These are phyloP conservation scores for Agarophyton chilense DNA, from an alignment of 23 red algal species.

Conservation along the genomic window DNA sequence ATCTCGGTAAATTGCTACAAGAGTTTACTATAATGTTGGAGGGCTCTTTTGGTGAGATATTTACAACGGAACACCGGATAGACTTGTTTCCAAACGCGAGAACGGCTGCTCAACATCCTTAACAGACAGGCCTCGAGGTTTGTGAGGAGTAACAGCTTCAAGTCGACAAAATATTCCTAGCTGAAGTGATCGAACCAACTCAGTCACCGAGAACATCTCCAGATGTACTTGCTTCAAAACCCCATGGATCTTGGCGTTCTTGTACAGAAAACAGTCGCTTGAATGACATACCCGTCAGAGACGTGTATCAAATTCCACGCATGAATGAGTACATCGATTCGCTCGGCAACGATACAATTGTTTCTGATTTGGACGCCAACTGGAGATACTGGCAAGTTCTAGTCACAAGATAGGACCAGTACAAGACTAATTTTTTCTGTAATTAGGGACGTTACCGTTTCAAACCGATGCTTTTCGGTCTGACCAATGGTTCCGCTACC, in stretches of 20 bases:
- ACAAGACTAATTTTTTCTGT: slow-evolving; percentile 6
- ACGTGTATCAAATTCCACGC: not conserved
- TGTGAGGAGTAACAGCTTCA: not conserved
- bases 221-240: not conserved
- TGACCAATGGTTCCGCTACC: not conserved
- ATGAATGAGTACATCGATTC: slow-evolving; percentile 1
- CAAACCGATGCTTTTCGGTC: not conserved
- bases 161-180: not conserved
- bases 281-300: not conserved
- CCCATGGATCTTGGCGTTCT: not conserved
- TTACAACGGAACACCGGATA: slow-evolving; percentile 31
- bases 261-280: not conserved
- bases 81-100: not conserved
- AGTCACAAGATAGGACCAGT: not conserved
- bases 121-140: not conserved
- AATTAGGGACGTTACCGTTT: not conserved
- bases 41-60: not conserved
- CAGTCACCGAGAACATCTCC: not conserved
- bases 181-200: slow-evolving; percentile 20
- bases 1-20: not conserved
- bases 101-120: not conserved
- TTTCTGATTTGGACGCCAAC: not conserved
- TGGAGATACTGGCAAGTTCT: not conserved
- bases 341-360: not conserved
- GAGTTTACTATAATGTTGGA: slow-evolving; percentile 34